phyloP scores from a whole-genome alignment of 306 rosid genomes.

The Purshia tridentata region DNA sequence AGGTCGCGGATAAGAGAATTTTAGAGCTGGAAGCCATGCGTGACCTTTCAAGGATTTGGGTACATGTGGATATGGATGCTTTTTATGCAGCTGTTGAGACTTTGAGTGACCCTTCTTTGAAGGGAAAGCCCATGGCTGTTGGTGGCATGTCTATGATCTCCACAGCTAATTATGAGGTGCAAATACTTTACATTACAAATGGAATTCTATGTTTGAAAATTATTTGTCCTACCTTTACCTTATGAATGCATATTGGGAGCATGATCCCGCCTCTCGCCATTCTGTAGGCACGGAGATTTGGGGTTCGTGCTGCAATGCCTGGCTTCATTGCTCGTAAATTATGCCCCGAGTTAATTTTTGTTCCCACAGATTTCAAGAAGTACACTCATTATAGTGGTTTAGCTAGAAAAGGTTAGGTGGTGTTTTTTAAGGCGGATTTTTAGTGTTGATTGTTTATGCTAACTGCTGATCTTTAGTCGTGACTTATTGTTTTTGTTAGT shows the following conservation, averaged over 20 bases:
- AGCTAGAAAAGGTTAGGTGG: conserved; percentile 66
- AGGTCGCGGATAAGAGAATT: conserved; percentile 70
- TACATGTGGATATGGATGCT: conserved; percentile 99
- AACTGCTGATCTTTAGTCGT: conserved; percentile 18
- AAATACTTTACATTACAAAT: background rate
- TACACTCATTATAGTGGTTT: conserved; percentile 68
- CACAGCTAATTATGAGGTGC: conserved; percentile 97
- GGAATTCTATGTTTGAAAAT: background rate
- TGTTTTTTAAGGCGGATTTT: conserved; percentile 12
- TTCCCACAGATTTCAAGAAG: conserved; percentile 77
- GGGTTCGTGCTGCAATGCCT: conserved; percentile 99
- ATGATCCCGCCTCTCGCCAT: conserved; percentile 3
- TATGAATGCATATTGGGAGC: background rate
- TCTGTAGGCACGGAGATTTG: conserved; percentile 78
- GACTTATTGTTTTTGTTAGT: conserved; percentile 42
- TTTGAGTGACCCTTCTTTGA: conserved; percentile 60
- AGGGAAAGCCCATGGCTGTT: conserved; percentile 89
- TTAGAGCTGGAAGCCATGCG: conserved; percentile 72
- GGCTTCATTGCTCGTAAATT: conserved; percentile 87
- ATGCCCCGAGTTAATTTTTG: conserved; percentile 84
- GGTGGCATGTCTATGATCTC: conserved; percentile 89
- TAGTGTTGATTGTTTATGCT: background rate
- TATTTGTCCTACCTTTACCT: background rate
- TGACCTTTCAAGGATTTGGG: conserved; percentile 82
- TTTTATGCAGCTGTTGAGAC: conserved; percentile 98